Percentiles rank a stretch among this genome's conserved stretches.
Evolutionary conservation across 768 basidiomycete species (phyloP).

Genomic region (Tricholoma sp.): DNA sequence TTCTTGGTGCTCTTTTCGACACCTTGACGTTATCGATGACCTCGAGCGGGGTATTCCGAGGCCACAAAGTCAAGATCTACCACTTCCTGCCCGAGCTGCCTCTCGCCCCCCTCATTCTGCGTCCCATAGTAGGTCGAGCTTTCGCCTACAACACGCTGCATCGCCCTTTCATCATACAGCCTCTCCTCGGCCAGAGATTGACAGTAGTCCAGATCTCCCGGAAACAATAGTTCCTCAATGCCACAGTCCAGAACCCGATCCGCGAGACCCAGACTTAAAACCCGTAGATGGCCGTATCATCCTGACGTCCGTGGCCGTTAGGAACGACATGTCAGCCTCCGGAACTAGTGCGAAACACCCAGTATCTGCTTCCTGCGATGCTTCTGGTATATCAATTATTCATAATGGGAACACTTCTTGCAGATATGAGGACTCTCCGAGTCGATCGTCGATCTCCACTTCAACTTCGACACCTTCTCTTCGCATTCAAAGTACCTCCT

Average conservation of each 20-base stretch:
- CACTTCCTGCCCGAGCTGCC: not conserved
- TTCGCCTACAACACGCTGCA: not conserved
- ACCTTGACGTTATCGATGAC: not conserved
- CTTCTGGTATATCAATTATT: not conserved
- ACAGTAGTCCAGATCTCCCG: not conserved
- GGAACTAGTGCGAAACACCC: not conserved
- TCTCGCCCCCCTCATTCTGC: not conserved
- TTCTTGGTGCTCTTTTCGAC: not conserved
- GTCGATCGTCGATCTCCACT: not conserved
- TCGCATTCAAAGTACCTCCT: not conserved
- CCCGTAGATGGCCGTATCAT: not conserved
- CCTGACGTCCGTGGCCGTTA: not conserved
- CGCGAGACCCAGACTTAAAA: not conserved
- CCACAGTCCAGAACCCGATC: not conserved
- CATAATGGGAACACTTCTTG: not conserved
- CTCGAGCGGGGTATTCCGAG: not conserved
- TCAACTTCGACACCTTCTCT: not conserved
- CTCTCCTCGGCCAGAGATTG: not conserved
- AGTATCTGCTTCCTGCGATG: not conserved
- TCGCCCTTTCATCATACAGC: not conserved
- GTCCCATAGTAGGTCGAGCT: not conserved
- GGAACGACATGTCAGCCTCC: slow-evolving; percentile 6
- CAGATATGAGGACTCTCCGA: not conserved
- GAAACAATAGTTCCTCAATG: not conserved
- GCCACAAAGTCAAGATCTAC: not conserved